A percentile compares a stretch with the other conserved stretches of the same genome.
Conservation (phyloP, 2,329 filamentous ascomycete species). For the Trichoderma breve region DNA sequence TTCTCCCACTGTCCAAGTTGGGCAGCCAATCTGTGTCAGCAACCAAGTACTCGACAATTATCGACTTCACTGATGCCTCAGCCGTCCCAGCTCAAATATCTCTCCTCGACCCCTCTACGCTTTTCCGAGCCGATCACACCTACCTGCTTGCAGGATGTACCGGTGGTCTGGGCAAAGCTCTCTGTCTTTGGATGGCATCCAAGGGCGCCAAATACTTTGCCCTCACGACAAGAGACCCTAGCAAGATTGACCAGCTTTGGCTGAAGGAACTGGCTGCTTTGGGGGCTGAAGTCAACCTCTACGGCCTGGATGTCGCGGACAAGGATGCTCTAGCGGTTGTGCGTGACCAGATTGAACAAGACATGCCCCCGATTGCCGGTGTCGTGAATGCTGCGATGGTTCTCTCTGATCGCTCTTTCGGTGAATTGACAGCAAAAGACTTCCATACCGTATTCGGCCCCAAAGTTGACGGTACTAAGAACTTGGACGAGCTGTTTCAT, state of each 20-base stretch:
- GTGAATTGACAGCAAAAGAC: slow-evolving; percentile 31
- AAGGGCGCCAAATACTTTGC: slow-evolving; percentile 39
- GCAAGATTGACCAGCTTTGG: slow-evolving; percentile 24
- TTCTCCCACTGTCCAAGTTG: neutral
- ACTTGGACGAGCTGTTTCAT: slow-evolving; percentile 34
- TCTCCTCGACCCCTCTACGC: neutral
- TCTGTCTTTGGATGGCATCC: slow-evolving; percentile 40
- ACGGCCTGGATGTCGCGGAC: slow-evolving; percentile 36
- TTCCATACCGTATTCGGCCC: slow-evolving; percentile 32
- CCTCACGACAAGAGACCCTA: slow-evolving; percentile 39
- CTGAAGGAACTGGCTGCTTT: neutral
- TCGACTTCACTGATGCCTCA: neutral
- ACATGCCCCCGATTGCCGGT: slow-evolving; percentile 37
- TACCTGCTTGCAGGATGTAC: slow-evolving; percentile 36
- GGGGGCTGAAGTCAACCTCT: slow-evolving; percentile 25
- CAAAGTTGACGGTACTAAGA: slow-evolving; percentile 38
- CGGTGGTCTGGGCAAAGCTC: slow-evolving; percentile 36
- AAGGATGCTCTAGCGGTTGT: neutral
- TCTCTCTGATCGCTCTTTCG: slow-evolving; percentile 32
- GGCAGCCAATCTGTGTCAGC: neutral
- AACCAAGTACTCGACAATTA: neutral
- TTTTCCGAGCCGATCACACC: slow-evolving; percentile 25
- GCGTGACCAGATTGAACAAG: slow-evolving; percentile 26
- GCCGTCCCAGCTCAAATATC: neutral
- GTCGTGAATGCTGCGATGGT: slow-evolving; percentile 41